Evolutionary conservation across 2,329 filamentous ascomycete genomes (phyloP), one percentile per base, ranked within the genome.

Genomic region (Beauveria sp.): DNA sequence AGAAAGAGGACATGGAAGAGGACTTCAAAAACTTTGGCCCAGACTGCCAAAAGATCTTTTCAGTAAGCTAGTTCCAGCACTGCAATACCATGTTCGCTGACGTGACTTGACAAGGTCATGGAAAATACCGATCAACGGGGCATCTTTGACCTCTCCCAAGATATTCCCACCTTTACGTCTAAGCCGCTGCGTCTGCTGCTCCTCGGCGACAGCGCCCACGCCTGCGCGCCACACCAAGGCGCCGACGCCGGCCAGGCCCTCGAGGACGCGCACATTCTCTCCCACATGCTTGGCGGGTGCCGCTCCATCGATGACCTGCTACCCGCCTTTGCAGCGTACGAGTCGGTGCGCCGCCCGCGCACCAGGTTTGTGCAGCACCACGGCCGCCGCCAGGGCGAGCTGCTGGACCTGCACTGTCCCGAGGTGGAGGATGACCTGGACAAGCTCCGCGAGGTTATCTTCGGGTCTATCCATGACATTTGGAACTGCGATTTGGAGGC

Each of bases 191-290:
- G 56, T 14, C 55, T 62, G 12, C 30, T 62, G 2, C 60, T 64
- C n/a, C 50, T 64, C 16, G 63, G 63, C n/a, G 63, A 64, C 46
- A 62, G 57, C 24, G 63, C 63, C n/a, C 63, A 64, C 40, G 63
- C 63, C 38, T 64, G 59, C 20, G 60, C 60, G n/a, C 63, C 63
- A 20, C 60, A 62, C 42, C 63, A 62, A 22, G 63, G 59, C 34
- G 63, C 63, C 16, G 63, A 61, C 20, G 63, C 63, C 1, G 63
- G 54, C 18, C 63, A 64, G 20, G 63, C 59, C 16, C 40, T 64
- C 46, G 63, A 64, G 30, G 63, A 62, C 49, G 63, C 63, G 1
- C 60, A 62, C 46, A 34, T 64, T n/a, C 60, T 64, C 8, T 28
- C 60, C 24, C 51, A 60, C 10, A 28, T 64, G 5, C 60, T 64